Base-by-base conservation (phyloP, 805 yeast species). In the Yarrowia porcina region DNA sequence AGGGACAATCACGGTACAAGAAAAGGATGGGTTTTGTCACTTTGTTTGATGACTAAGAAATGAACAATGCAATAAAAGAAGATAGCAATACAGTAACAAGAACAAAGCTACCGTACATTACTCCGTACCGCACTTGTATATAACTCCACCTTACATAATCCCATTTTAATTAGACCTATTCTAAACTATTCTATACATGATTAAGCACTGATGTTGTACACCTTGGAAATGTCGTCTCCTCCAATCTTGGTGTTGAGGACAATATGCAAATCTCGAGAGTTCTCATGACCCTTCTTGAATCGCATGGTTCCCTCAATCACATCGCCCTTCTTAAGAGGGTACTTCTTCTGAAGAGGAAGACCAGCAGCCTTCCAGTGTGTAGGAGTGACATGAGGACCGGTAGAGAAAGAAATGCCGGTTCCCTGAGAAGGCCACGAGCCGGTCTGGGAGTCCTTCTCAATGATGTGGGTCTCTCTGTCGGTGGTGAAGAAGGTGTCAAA, bases 361-460 rank as follows among this genome's bases (percentile, higher is more conserved):
- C 94, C 96, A 20, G 97, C 89, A 78, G 94, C 98, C 75, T 94
- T 96, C 99, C 99, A 94, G 78, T 94, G 99, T 13, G 99, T 94
- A 79, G 92, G 91, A 68, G 85, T 84, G 52, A 90, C 86, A 77
- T 88, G 91, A 35, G 99, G 97, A 23, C 98, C 98, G 12, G 99
- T 96, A 17, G 94, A 87, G 73, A 94, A 92, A 28, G 78, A 78
- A 63, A 93, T 87, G 63, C 75, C 73, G 63, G 72, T 73, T 64
- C 76, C 68, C 68, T 82, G 83, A 67, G 84, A 83, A 13, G 57
- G 64, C 66, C 66, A 70, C 67, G 81, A 80, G 69, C 83, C 84
- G 6, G 71, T 70, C 25, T 66, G 64, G 8, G 68, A 64, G 18
- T 54, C 63, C 21, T 57, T 64, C 11, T 45, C 61, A 23, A 69